Evolutionary conservation across 140 eudicot genomes (phyloP), one percentile per base, ranked within the genome.

Genomic region (Senecio squalidus): DNA sequence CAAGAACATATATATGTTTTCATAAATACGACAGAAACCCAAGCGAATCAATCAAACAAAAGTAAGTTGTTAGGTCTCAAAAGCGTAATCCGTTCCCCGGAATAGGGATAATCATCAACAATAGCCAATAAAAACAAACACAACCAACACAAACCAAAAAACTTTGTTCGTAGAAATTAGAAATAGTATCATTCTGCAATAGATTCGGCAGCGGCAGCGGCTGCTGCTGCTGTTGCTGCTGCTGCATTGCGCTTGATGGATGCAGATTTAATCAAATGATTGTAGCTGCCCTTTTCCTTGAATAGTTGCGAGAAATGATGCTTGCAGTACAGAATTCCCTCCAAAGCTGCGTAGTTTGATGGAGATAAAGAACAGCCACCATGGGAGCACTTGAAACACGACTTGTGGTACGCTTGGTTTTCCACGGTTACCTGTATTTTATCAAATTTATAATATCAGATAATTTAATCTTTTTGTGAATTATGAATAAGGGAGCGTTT

Each of bases 201-300:
- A 31, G 74, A 74, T 5, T 52, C 74, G 10, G 63, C 36, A 1
- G 41, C 51, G n/a, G 59, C 44, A 11, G 86, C 66, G 39, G 89
- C 85, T 9, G 70, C 85, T 47, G 90, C 71, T 24, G 89, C 88
- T 4, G 94, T 74, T 57, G 79, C 66, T 3, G 82, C 54, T 48
- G 88, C 76, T 29, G 89, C 68, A 28, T 80, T 46, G 11, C 92
- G 88, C 74, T 79, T 91, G 48, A 91, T 79, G 10, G 98, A 86
- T 4, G 98, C 96, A 40, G 98, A 86, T 64, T 87, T 86, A 62
- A 86, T 74, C 25, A 91, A 64, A 73, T 91, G 98, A 78, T 82
- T 88, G 85, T 86, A 86, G 77, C 96, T 91, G n/a, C 98, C 98
- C 74, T 91, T 91, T 73, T 91, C 98, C 83, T 88, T 86, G 71